Evolutionary conservation across 1,139 yeast genomes (phyloP).

Genomic region (Yamadazyma blattariae): DNA sequence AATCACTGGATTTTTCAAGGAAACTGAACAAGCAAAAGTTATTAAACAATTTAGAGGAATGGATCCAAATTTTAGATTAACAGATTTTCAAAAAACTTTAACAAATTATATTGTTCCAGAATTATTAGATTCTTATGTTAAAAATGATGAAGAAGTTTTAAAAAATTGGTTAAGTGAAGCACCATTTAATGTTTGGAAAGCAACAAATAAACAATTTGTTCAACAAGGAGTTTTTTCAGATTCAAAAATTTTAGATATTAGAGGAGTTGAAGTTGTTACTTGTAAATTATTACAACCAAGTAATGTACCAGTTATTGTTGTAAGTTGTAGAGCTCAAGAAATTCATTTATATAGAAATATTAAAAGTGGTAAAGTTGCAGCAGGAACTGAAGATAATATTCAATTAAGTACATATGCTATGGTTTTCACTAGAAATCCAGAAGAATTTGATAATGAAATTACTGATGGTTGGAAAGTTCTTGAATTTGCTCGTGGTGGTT

Average conservation of each 20-base stretch:
- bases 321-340: slow-evolving; percentile 96
- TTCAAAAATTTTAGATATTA: slow-evolving; percentile 86
- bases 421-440: slow-evolving; percentile 92
- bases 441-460: slow-evolving; percentile 81
- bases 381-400: slow-evolving; percentile 94
- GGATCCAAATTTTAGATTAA: slow-evolving; percentile 85
- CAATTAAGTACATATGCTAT: slow-evolving; percentile 91
- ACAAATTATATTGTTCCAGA: slow-evolving; percentile 95
- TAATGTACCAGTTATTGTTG: slow-evolving; percentile 89
- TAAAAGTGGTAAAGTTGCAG: slow-evolving; percentile 92
- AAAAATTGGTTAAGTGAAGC: slow-evolving; percentile 96
- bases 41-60: slow-evolving; percentile 79
- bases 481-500: slow-evolving; percentile 93
- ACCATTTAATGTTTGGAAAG: slow-evolving; percentile 91
- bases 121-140: slow-evolving; percentile 89
- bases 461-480: slow-evolving; percentile 98
- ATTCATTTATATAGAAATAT: slow-evolving; percentile 84
- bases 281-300: slow-evolving; percentile 89
- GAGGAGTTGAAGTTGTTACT: slow-evolving; percentile 92
- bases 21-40: slow-evolving; percentile 94
- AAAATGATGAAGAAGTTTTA: slow-evolving; percentile 81
- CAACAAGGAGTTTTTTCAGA: slow-evolving; percentile 93
- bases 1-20: slow-evolving; percentile 86
- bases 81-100: slow-evolving; percentile 77
- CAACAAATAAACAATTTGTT: slow-evolving; percentile 87